Conservation (phyloP, 495 filamentous ascomycete genomes). For the Neurospora sp. region DNA sequence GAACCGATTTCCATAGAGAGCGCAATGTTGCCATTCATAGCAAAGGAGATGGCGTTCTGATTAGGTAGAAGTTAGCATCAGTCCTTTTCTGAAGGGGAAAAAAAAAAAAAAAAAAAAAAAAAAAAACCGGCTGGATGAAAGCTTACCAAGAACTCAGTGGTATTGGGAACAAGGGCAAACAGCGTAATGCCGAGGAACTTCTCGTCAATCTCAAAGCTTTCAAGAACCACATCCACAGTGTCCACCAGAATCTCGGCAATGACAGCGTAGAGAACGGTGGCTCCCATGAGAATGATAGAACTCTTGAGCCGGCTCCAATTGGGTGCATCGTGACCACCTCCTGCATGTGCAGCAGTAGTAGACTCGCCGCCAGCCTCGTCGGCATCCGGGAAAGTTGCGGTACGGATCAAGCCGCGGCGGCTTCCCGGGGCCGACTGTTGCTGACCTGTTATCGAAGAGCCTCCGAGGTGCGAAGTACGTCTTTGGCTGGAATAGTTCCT, state of each 20-base stretch:
- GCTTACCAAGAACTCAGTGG: conserved; percentile 90
- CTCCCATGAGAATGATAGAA: conserved; percentile 76
- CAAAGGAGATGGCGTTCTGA: conserved; percentile 97
- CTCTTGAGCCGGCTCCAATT: conserved; percentile 95
- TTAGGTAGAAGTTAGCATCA: conserved; percentile 22
- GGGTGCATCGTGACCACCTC: conserved; percentile 80
- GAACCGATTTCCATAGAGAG: conserved; percentile 98
- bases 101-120: too few relatives aligned
- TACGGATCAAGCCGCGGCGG: conserved; percentile 25
- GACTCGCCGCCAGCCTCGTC: conserved; percentile 30
- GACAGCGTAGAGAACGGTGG: conserved; percentile 86
- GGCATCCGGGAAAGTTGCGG: conserved; percentile 29
- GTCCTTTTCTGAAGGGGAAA: not conserved
- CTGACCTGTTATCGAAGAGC: conserved; percentile 14
- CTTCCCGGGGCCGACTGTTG: not conserved
- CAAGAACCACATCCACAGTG: conserved; percentile 88
- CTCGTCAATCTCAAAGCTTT: conserved; percentile 84
- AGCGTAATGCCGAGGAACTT: conserved; percentile 97
- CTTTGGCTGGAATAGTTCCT: conserved; percentile 48
- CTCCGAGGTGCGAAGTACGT: conserved; percentile 9
- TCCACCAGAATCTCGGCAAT: conserved; percentile 96
- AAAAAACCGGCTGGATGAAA: not conserved
- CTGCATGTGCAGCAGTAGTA: conserved; percentile 20
- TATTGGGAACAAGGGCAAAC: conserved; percentile 95
- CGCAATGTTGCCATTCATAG: conserved; percentile 99